phyloP scores from a whole-genome alignment of 192 early-diverging fungal species.

The Coemansia sp. region DNA sequence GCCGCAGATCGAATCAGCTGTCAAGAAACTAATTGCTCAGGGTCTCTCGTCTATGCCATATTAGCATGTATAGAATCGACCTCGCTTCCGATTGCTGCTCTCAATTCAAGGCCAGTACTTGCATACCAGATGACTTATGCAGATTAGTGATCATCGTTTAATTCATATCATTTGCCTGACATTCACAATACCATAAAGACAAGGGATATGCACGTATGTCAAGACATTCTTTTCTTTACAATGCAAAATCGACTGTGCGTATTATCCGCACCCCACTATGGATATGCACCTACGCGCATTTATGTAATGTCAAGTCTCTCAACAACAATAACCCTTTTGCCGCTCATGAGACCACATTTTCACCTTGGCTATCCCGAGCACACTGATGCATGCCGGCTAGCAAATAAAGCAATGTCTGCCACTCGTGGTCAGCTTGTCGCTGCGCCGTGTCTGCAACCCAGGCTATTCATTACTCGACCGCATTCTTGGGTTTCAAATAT shows the following conservation, averaged over 20 bases:
- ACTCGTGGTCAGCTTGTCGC: background rate
- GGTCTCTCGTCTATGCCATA: background rate
- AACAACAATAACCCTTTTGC: slow-evolving; percentile 1
- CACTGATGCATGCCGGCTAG: slow-evolving; percentile 3
- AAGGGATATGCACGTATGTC: background rate
- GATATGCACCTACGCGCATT: slow-evolving; percentile 10
- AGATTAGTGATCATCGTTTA: slow-evolving; percentile 7
- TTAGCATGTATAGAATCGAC: background rate
- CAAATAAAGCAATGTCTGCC: background rate
- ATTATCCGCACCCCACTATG: slow-evolving; percentile 11
- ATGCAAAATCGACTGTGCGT: slow-evolving; percentile 2
- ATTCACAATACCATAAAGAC: background rate
- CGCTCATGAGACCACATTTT: background rate
- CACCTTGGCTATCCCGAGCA: background rate
- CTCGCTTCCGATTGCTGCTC: slow-evolving; percentile 1
- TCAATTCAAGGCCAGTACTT: background rate
- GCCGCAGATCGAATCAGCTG: slow-evolving; percentile 16
- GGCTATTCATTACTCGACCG: background rate
- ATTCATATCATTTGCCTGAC: background rate
- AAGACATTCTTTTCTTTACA: slow-evolving; percentile 8
- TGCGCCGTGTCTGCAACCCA: background rate
- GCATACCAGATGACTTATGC: slow-evolving; percentile 1
- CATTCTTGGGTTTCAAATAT: background rate
- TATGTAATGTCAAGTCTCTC: slow-evolving; percentile 6
- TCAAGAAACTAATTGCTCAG: background rate